Evolutionary conservation across 352 stramenopile genomes (phyloP).

Genomic region (Peronospora destructor): DNA sequence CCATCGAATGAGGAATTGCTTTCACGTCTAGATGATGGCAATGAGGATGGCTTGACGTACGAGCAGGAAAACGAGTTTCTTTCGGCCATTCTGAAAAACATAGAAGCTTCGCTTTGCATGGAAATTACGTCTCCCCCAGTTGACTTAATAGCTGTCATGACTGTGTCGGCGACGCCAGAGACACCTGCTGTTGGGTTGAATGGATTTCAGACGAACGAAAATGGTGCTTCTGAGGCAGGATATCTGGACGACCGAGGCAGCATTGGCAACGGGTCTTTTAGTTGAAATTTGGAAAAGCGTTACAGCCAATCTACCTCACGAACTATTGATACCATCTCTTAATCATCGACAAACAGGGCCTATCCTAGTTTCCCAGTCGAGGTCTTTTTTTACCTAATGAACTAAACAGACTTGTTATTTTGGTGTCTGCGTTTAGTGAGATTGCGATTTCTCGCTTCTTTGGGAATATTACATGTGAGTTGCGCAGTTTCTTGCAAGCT

Average conservation of each 20-base stretch:
- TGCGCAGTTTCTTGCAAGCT: too few relatives aligned
- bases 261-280: conserved; percentile 32
- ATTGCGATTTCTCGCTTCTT: too few relatives aligned
- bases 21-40: conserved; percentile 38
- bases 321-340: conserved; percentile 21
- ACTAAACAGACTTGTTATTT: conserved; percentile 26
- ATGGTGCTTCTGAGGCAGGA: conserved; percentile 17
- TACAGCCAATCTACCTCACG: conserved; percentile 1
- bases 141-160: conserved; percentile 63
- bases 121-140: conserved; percentile 46
- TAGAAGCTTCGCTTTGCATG: conserved; percentile 43
- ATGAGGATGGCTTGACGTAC: conserved; percentile 40
- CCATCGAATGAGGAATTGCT: conserved; percentile 41
- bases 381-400: conserved; percentile 29
- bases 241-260: conserved; percentile 29
- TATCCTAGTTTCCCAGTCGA: conserved; percentile 11
- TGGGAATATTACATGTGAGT: too few relatives aligned
- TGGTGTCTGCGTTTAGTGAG: conserved; percentile 7
- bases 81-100: conserved; percentile 32
- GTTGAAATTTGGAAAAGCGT: conserved; percentile 17
- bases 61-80: conserved; percentile 57
- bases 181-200: conserved; percentile 22
- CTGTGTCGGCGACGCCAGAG: conserved; percentile 30
- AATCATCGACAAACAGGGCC: conserved; percentile 11
- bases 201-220: conserved; percentile 32